Evolutionary conservation across 2,329 filamentous ascomycete species (phyloP).

Genomic region (Fusarium staphyleae): DNA sequence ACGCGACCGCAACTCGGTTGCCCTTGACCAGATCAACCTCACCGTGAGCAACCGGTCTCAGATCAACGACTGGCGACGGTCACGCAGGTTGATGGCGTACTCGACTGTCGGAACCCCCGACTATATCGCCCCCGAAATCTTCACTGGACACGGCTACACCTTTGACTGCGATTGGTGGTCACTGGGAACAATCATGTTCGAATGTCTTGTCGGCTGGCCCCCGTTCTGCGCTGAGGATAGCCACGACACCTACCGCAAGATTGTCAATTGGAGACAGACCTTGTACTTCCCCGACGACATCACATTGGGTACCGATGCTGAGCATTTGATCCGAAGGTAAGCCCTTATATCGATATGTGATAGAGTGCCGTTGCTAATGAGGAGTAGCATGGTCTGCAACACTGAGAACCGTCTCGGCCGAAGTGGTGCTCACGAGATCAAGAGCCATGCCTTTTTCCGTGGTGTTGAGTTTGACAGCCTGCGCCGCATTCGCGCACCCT

Average conservation of each 20-base stretch:
- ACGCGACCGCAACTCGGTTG: constrained; percentile 89
- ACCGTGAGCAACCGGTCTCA: constrained; percentile 97
- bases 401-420: constrained; percentile 90
- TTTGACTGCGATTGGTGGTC: constrained; percentile 99
- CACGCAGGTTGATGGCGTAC: constrained; percentile 93
- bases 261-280: constrained; percentile 96
- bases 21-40: constrained; percentile 96
- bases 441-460: constrained; percentile 93
- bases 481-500: constrained; percentile 91
- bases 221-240: constrained; percentile 98
- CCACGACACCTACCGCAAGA: constrained; percentile 98
- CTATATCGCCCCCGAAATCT: constrained; percentile 98
- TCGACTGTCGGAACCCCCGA: constrained; percentile 98
- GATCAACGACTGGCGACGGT: constrained; percentile 99
- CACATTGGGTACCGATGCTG: constrained; percentile 84
- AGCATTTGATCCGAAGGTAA: constrained; percentile 90
- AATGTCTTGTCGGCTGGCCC: constrained; percentile 97
- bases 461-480: constrained; percentile 95
- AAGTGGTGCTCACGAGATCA: constrained; percentile 89
- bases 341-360: constrained; percentile 38
- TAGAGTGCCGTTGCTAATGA: constrained; percentile 16
- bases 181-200: constrained; percentile 98
- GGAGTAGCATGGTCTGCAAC: constrained; percentile 84
- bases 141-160: constrained; percentile 93
- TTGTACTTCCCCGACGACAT: constrained; percentile 97